Percentiles rank a stretch among this genome's conserved stretches.
These are phyloP conservation scores for Neurospora sp. DNA, from an alignment of 495 filamentous ascomycete species.

Conservation along the genomic window DNA sequence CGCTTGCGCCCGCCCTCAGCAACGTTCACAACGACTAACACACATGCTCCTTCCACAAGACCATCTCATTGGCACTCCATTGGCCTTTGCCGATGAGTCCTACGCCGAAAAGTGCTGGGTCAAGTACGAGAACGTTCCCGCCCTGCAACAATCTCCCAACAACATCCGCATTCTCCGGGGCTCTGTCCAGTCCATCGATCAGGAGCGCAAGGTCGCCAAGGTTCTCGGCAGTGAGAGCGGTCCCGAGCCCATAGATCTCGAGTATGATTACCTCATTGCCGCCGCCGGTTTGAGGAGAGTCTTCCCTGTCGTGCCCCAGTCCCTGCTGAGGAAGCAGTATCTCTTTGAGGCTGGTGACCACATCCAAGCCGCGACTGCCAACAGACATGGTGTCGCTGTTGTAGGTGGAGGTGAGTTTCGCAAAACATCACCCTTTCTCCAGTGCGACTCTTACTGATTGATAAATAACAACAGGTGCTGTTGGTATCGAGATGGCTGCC, in stretches of 20 bases:
- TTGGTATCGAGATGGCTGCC: slow-evolving; percentile 62
- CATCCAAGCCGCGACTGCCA: slow-evolving; percentile 25
- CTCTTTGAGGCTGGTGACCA: slow-evolving; percentile 44
- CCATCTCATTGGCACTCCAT: slow-evolving; percentile 56
- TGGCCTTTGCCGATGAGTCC: slow-evolving; percentile 46
- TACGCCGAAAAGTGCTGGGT: slow-evolving; percentile 52
- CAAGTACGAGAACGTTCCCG: slow-evolving; percentile 48
- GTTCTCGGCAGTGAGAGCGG: slow-evolving; percentile 22
- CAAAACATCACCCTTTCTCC: background rate
- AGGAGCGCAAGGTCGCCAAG: slow-evolving; percentile 37
- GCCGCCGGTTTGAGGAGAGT: slow-evolving; percentile 49
- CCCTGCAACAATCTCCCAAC: slow-evolving; percentile 37
- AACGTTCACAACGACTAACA: background rate
- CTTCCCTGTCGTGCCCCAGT: slow-evolving; percentile 55
- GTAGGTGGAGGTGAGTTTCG: slow-evolving; percentile 40
- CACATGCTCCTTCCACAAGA: slow-evolving; percentile 14
- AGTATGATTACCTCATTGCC: slow-evolving; percentile 59
- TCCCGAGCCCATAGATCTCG: slow-evolving; percentile 15
- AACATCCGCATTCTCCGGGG: slow-evolving; percentile 46
- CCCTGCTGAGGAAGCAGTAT: slow-evolving; percentile 42
- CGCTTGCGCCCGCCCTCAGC: slow-evolving; percentile 13
- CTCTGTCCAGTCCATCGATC: slow-evolving; percentile 43
- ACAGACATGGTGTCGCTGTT: slow-evolving; percentile 43
- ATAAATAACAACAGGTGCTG: slow-evolving; percentile 41
- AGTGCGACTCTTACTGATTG: background rate